Evolutionary conservation across 1,139 yeast genomes (phyloP).

Genomic region (Arxiozyma telluris): DNA sequence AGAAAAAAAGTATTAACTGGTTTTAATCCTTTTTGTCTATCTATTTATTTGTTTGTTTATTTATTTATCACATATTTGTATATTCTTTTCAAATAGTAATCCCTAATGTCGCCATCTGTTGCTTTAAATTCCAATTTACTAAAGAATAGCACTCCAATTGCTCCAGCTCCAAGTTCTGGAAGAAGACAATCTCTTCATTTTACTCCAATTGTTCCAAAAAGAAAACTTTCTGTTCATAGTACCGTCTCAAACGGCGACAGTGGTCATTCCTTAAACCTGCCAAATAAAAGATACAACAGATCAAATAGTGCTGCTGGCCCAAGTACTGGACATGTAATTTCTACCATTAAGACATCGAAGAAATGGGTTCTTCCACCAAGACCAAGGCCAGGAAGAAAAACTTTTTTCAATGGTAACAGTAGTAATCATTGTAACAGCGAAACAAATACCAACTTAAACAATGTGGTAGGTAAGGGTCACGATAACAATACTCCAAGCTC

Average conservation of each 20-base stretch:
- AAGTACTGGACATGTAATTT: background rate
- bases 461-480: background rate
- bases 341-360: conserved; percentile 18
- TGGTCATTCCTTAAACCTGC: background rate
- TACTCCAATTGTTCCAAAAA: conserved; percentile 11
- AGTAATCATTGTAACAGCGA: background rate
- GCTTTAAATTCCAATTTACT: conserved; percentile 2
- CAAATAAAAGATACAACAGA: background rate
- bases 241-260: background rate
- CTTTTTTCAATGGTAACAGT: conserved; percentile 3
- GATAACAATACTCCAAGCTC: background rate
- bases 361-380: conserved; percentile 37
- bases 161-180: background rate
- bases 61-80: background rate
- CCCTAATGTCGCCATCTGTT: conserved; percentile 4
- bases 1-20: too few species aligned
- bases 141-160: background rate
- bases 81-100: background rate
- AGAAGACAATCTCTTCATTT: conserved; percentile 3
- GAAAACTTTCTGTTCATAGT: conserved; percentile 1
- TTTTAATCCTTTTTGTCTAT: background rate
- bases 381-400: conserved; percentile 43
- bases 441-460: background rate
- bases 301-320: background rate
- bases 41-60: too few species aligned